These are phyloP conservation scores for Adansonia digitata DNA, from an alignment of 345 rosid genomes.

Conservation along the genomic window DNA sequence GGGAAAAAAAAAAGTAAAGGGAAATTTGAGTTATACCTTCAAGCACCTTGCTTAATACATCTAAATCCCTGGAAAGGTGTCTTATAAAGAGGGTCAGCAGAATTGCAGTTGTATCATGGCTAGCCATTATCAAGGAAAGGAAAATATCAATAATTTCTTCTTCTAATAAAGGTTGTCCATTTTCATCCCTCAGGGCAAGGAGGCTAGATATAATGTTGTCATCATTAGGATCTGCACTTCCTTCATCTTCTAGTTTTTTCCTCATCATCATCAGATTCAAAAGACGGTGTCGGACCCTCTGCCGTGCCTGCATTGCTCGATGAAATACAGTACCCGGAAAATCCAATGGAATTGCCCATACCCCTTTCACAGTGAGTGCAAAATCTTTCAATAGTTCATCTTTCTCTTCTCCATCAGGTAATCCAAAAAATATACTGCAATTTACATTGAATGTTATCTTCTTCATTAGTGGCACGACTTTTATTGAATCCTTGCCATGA, in stretches of 20 bases:
- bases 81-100: conserved; percentile 3
- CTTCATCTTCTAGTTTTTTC: conserved; percentile 8
- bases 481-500: conserved; percentile 10
- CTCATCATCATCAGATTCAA: background rate
- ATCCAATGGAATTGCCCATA: conserved; percentile 21
- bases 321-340: conserved; percentile 20
- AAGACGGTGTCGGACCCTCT: conserved; percentile 11
- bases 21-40: background rate
- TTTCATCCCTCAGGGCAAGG: conserved; percentile 1
- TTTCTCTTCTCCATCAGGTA: conserved; percentile 18
- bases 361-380: conserved; percentile 2
- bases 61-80: conserved; percentile 9
- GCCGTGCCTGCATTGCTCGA: conserved; percentile 14
- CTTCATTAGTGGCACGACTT: conserved; percentile 23
- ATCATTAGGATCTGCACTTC: background rate
- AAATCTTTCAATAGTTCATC: conserved; percentile 19
- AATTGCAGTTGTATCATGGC: conserved; percentile 13
- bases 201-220: conserved; percentile 4
- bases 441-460: conserved; percentile 18
- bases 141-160: conserved; percentile 8
- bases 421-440: conserved; percentile 20
- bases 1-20: background rate
- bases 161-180: background rate
- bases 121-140: conserved; percentile 15
- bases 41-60: conserved; percentile 4